A percentile compares a stretch with the other conserved stretches of the same genome.
phyloP scores from a whole-genome alignment of 2,329 filamentous ascomycete species.

The Truncatella angustata region DNA sequence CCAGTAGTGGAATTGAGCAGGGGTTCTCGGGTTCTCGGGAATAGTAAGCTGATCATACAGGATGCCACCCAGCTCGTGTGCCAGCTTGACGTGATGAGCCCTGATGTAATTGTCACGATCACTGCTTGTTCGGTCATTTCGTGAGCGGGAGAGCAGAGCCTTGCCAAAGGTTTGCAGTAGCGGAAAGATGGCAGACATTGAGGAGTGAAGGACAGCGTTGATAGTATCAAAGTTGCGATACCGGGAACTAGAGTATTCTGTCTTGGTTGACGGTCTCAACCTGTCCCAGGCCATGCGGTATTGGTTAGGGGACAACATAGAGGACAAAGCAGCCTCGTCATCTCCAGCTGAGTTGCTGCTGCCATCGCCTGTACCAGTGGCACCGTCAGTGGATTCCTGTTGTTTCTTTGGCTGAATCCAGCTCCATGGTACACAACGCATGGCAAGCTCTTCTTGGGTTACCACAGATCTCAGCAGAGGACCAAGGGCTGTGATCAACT shows the following conservation, averaged over 20 bases:
- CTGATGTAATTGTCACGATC: constrained; percentile 58
- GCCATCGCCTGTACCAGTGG: constrained; percentile 11
- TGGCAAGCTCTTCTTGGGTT: constrained; percentile 79
- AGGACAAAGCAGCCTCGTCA: constrained; percentile 26
- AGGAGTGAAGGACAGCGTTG: constrained; percentile 72
- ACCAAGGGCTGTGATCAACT: constrained; percentile 73
- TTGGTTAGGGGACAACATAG: constrained; percentile 21
- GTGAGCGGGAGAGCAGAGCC: constrained; percentile 67
- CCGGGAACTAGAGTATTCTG: constrained; percentile 32
- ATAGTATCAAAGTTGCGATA: constrained; percentile 76
- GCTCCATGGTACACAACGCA: constrained; percentile 68
- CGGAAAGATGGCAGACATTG: constrained; percentile 76
- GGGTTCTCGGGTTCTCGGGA: constrained; percentile 43
- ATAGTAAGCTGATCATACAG: constrained; percentile 65
- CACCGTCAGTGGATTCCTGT: constrained; percentile 16
- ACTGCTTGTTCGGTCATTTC: constrained; percentile 35
- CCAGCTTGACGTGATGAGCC: constrained; percentile 53
- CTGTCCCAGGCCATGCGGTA: constrained; percentile 23
- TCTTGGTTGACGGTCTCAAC: constrained; percentile 19
- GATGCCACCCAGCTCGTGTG: constrained; percentile 67
- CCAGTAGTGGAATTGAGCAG: constrained; percentile 74
- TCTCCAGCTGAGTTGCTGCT: constrained; percentile 14
- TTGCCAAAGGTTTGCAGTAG: constrained; percentile 87
- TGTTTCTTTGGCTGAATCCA: constrained; percentile 48
- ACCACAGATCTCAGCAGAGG: constrained; percentile 76